Percentiles rank a stretch among this genome's conserved stretches.
These are phyloP conservation scores for Leccinum sublutescens DNA, from an alignment of 768 basidiomycete species.

Conservation along the genomic window DNA sequence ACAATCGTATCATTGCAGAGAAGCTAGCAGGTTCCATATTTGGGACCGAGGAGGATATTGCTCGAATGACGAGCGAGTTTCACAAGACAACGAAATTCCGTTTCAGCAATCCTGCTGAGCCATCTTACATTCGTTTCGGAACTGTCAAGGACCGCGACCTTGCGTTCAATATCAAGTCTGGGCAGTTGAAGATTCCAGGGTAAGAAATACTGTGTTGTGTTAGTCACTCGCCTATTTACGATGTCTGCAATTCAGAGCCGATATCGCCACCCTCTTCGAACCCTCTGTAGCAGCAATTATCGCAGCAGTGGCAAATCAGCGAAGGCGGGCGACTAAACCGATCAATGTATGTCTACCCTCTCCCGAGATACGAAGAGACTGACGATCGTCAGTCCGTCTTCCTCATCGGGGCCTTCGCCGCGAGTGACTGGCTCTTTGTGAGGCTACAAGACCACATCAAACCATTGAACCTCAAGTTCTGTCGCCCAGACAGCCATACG, in stretches of 20 bases:
- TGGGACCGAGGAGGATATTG: conserved; percentile 37
- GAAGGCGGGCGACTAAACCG: no score
- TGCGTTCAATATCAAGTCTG: conserved; percentile 41
- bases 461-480: conserved; percentile 38
- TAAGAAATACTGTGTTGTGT: conserved; percentile 5
- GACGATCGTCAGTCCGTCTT: no score
- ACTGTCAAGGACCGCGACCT: conserved; percentile 40
- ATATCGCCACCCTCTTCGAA: conserved; percentile 32
- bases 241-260: conserved; percentile 15
- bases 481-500: conserved; percentile 53
- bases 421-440: conserved; percentile 42
- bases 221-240: neutral
- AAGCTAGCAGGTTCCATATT: conserved; percentile 42
- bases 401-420: no score
- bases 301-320: conserved; percentile 24
- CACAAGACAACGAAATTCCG: conserved; percentile 45
- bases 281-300: conserved; percentile 23
- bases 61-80: conserved; percentile 41
- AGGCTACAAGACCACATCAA: conserved; percentile 32
- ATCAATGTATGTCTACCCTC: no score
- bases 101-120: conserved; percentile 38
- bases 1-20: conserved; percentile 24
- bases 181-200: conserved; percentile 45
- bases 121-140: conserved; percentile 49
- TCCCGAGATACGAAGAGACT: no score